Evolutionary conservation across 345 rosid genomes (phyloP).

Genomic region (Eucalyptus regnans): DNA sequence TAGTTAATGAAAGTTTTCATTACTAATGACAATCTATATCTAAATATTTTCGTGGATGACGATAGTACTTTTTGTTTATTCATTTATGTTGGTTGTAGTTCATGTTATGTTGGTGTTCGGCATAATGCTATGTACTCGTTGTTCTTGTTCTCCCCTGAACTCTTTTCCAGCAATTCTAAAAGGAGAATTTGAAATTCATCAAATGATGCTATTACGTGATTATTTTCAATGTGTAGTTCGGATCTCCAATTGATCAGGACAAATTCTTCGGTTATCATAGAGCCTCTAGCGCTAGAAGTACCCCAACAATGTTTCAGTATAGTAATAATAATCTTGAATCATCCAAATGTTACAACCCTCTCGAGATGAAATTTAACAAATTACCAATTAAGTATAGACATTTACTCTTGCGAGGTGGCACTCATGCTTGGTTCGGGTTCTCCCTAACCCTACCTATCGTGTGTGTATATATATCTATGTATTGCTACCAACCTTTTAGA

Average conservation of each 20-base stretch:
- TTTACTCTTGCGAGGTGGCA: neutral
- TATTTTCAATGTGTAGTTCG: neutral
- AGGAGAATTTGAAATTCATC: neutral
- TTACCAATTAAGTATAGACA: neutral
- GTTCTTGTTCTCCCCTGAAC: neutral
- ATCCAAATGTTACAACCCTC: too few species aligned
- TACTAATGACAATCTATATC: too few species aligned
- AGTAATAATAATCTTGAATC: too few species aligned
- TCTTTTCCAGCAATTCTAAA: neutral
- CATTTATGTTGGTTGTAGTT: neutral
- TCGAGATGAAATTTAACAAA: too few species aligned
- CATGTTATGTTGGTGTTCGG: neutral
- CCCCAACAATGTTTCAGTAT: neutral
- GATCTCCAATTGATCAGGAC: neutral
- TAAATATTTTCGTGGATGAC: rapidly evolving
- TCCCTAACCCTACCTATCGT: too few species aligned
- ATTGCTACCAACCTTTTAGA: too few species aligned
- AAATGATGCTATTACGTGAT: neutral
- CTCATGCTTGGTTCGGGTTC: too few species aligned
- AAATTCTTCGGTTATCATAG: neutral
- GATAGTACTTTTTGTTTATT: rapidly evolving
- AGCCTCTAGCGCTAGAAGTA: neutral
- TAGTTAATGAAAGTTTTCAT: too few species aligned
- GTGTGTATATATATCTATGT: too few species aligned
- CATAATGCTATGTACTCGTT: neutral